Percentiles rank a stretch among this genome's conserved stretches.
phyloP scores from a whole-genome alignment of 495 filamentous ascomycete species.

The Cryomyces antarcticus region DNA sequence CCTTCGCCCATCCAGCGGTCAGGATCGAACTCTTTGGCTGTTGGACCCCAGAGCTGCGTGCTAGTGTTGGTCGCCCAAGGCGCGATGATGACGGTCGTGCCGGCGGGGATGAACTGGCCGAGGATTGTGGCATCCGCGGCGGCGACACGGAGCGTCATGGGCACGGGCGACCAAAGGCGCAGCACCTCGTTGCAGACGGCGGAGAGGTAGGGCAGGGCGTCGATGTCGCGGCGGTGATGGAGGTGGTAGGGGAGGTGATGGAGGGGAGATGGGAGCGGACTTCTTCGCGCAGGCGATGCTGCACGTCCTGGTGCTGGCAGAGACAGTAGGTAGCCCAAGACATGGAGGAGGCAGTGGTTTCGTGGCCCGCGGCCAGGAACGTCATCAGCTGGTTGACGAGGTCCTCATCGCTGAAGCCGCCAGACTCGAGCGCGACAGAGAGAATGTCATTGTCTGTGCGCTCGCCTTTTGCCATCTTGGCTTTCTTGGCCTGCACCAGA shows the following conservation, averaged over 20 bases:
- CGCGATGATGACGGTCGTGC: constrained; percentile 28
- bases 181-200: constrained; percentile 41
- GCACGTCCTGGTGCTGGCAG: constrained; percentile 34
- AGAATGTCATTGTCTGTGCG: constrained; percentile 51
- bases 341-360: constrained; percentile 44
- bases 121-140: constrained; percentile 40
- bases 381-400: constrained; percentile 89
- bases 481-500: constrained; percentile 48
- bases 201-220: constrained; percentile 36
- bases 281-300: constrained; percentile 37
- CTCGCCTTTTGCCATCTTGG: constrained; percentile 30
- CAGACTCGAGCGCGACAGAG: constrained; percentile 58
- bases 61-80: constrained; percentile 24
- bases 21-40: constrained; percentile 23
- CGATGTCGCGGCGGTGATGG: constrained; percentile 30
- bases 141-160: constrained; percentile 41
- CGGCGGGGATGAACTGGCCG: constrained; percentile 33
- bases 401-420: constrained; percentile 57
- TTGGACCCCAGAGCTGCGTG: constrained; percentile 18
- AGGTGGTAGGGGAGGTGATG: constrained; percentile 19
- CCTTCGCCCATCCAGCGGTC: too few relatives aligned
- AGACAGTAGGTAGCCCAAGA: constrained; percentile 40
- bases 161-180: constrained; percentile 37
- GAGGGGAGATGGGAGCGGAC: constrained; percentile 42
- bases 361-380: constrained; percentile 81